Evolutionary conservation across 148 eudicot species (phyloP).

Genomic region (Camellia granthamiana): DNA sequence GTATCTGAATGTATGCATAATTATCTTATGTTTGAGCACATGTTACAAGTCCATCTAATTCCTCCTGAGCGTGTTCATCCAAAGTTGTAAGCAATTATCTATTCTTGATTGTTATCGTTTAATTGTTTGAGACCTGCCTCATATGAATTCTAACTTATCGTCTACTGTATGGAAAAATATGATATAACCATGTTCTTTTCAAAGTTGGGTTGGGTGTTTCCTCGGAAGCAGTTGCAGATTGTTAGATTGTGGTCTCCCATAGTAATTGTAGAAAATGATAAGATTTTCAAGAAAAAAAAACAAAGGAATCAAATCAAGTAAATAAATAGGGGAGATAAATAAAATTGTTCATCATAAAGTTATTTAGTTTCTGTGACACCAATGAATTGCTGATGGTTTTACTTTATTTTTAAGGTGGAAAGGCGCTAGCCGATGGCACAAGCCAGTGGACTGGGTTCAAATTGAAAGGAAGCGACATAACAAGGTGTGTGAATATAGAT

Average conservation of each 20-base stretch:
- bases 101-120: not conserved
- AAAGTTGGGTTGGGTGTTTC: not conserved
- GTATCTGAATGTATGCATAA: conserved; percentile 94
- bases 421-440: conserved; percentile 48
- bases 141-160: not conserved
- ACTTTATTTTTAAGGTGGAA: conserved; percentile 55
- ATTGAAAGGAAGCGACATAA: conserved; percentile 64
- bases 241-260: not conserved
- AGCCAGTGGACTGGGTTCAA: conserved; percentile 56
- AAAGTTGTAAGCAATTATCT: conserved; percentile 51
- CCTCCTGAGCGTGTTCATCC: conserved; percentile 82
- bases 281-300: not conserved
- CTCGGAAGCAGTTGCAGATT: not conserved
- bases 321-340: not conserved
- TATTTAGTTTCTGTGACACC: not conserved
- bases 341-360: no score
- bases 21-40: conserved; percentile 77
- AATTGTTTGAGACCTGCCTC: not conserved
- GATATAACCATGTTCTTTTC: not conserved
- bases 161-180: not conserved
- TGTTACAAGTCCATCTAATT: conserved; percentile 76
- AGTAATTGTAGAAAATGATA: not conserved
- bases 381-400: conserved; percentile 4
- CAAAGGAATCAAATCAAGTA: not conserved
- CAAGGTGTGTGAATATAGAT: conserved; percentile 44